These are phyloP conservation scores for Senna siamea DNA, from an alignment of 306 rosid species.

Conservation along the genomic window DNA sequence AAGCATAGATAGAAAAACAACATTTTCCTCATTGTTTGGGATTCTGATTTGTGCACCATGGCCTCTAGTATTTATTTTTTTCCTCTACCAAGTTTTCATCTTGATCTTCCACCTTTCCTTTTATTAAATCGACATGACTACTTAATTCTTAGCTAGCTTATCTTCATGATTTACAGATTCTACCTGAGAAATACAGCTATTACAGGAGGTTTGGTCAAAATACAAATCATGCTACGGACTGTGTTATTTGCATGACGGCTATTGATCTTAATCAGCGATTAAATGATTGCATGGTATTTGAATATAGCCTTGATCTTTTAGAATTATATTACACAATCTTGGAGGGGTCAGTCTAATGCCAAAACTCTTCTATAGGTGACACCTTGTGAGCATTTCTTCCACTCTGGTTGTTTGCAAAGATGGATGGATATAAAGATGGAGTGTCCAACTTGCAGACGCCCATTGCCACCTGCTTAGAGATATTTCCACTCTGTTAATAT, in stretches of 20 bases:
- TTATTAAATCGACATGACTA: constrained; percentile 20
- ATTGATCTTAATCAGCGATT: constrained; percentile 66
- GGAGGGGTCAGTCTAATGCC: constrained; percentile 29
- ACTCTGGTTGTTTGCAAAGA: constrained; percentile 91
- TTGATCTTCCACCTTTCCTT: neutral
- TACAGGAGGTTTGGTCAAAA: constrained; percentile 68
- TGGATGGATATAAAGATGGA: constrained; percentile 99
- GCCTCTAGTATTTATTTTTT: constrained; percentile 15
- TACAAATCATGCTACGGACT: constrained; percentile 63
- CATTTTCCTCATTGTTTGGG: constrained; percentile 7
- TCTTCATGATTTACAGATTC: constrained; percentile 62
- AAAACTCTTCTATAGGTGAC: constrained; percentile 65
- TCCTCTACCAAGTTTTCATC: neutral
- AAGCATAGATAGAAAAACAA: constrained; percentile 1
- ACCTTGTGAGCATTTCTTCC: constrained; percentile 98
- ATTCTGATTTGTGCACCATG: neutral
- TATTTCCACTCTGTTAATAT: constrained; percentile 41
- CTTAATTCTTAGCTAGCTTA: constrained; percentile 12
- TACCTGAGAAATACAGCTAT: constrained; percentile 95
- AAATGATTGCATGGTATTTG: constrained; percentile 83
- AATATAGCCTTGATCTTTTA: constrained; percentile 11
- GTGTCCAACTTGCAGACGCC: constrained; percentile 97
- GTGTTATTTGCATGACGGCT: constrained; percentile 96
- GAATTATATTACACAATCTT: neutral
- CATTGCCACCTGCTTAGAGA: constrained; percentile 72